These are phyloP conservation scores for Phaeosphaeriaceae sp. DNA, from an alignment of 2,329 filamentous ascomycete species.

Conservation along the genomic window DNA sequence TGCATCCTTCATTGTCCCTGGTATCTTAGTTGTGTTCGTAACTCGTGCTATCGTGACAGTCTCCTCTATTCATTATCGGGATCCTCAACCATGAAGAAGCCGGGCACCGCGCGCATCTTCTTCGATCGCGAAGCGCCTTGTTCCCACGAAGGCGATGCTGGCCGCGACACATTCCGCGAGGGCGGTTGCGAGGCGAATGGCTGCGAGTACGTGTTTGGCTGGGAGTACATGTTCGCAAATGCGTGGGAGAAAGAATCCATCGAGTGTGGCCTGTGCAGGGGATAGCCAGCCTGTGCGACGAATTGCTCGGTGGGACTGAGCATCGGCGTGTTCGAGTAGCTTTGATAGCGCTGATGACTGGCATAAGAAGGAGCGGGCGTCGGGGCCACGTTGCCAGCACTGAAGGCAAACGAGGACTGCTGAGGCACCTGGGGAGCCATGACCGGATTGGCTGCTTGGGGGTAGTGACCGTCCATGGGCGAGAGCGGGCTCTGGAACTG, in stretches of 20 bases:
- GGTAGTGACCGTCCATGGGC: slow-evolving; percentile 21
- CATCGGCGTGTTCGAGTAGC: slow-evolving; percentile 28
- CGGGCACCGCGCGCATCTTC: slow-evolving; percentile 26
- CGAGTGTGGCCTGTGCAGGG: slow-evolving; percentile 33
- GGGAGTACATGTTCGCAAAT: slow-evolving; percentile 20
- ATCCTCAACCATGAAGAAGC: slow-evolving; percentile 26
- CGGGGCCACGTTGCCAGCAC: slow-evolving; percentile 13
- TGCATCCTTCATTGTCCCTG: slow-evolving; percentile 13
- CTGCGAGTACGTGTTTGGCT: slow-evolving; percentile 29
- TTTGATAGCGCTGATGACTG: slow-evolving; percentile 28
- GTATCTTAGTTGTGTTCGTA: slow-evolving; percentile 17
- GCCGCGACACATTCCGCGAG: slow-evolving; percentile 30
- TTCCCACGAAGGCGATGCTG: slow-evolving; percentile 40
- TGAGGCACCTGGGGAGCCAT: slow-evolving; percentile 15
- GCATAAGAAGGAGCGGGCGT: slow-evolving; percentile 17
- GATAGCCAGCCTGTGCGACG: slow-evolving; percentile 18
- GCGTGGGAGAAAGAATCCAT: slow-evolving; percentile 29
- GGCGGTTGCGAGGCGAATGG: slow-evolving; percentile 34
- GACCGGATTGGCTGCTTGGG: slow-evolving; percentile 16
- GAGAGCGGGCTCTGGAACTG: slow-evolving; percentile 29
- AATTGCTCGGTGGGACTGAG: slow-evolving; percentile 31
- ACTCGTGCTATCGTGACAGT: slow-evolving; percentile 23
- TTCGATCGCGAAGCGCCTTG: slow-evolving; percentile 28
- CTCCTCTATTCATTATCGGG: slow-evolving; percentile 19
- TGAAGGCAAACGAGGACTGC: slow-evolving; percentile 18